Evolutionary conservation across 352 stramenopile genomes (phyloP).

Genomic region (Pythium pyrilobum): DNA sequence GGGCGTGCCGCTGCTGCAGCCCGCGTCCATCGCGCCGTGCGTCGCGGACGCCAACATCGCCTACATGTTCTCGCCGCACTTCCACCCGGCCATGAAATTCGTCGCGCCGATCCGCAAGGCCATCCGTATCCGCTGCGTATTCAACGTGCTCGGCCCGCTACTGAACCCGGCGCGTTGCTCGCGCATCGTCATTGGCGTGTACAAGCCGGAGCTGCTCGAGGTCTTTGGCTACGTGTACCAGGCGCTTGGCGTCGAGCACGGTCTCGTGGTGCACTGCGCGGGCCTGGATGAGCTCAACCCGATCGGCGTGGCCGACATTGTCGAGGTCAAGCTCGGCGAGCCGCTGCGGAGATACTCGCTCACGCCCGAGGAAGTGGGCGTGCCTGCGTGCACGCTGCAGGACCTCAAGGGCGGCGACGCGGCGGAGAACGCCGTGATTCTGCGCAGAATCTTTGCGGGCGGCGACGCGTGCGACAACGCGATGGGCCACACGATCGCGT

Average conservation of each 20-base stretch:
- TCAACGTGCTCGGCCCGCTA: slow-evolving; percentile 98
- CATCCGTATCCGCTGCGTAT: slow-evolving; percentile 94
- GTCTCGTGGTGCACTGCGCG: slow-evolving; percentile 96
- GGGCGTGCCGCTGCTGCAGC: slow-evolving; percentile 93
- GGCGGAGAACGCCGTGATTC: slow-evolving; percentile 93
- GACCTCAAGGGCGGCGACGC: slow-evolving; percentile 95
- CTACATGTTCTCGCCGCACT: slow-evolving; percentile 98
- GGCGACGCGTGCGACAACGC: slow-evolving; percentile 89
- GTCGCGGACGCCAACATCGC: slow-evolving; percentile 91
- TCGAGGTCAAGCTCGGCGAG: slow-evolving; percentile 58
- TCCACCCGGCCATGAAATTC: slow-evolving; percentile 95
- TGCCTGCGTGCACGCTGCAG: slow-evolving; percentile 88
- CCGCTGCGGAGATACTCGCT: slow-evolving; percentile 44
- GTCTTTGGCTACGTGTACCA: slow-evolving; percentile 81
- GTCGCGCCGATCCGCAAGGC: slow-evolving; percentile 95
- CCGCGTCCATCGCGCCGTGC: slow-evolving; percentile 89
- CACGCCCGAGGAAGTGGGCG: slow-evolving; percentile 67
- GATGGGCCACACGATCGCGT: slow-evolving; percentile 96
- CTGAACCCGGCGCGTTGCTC: slow-evolving; percentile 96
- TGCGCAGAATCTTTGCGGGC: slow-evolving; percentile 76
- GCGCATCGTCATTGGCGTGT: slow-evolving; percentile 98
- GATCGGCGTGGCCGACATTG: slow-evolving; percentile 84
- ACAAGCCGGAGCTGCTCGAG: slow-evolving; percentile 90
- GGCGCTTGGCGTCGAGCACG: slow-evolving; percentile 94
- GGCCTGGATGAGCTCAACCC: slow-evolving; percentile 99